Evolutionary conservation across 768 basidiomycete species (phyloP).

Genomic region (Lactifluus hygrophoroides): DNA sequence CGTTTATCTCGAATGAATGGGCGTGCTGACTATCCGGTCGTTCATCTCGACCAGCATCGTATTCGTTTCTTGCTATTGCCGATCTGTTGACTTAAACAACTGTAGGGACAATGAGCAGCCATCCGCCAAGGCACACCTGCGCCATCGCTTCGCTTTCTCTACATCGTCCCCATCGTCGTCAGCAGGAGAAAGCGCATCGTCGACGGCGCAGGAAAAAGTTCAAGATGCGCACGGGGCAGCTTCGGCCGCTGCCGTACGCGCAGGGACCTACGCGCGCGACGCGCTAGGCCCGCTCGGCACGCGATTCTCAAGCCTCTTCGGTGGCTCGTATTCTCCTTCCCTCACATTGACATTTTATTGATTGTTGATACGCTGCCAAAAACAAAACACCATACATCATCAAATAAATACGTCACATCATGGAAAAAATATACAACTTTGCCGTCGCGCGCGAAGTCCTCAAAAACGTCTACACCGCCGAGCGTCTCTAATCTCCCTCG

Average conservation of each 20-base stretch:
- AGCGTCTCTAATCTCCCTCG: slow-evolving; percentile 57
- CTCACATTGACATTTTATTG: too few species aligned
- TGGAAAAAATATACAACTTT: slow-evolving; percentile 80
- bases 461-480: slow-evolving; percentile 45
- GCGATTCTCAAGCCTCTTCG: too few species aligned
- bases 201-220: too few species aligned
- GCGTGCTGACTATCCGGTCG: slow-evolving; percentile 87
- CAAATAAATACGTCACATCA: too few species aligned
- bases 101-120: not conserved
- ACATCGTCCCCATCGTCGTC: not conserved
- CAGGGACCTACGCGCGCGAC: too few species aligned
- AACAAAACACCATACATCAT: too few species aligned
- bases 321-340: slow-evolving; percentile 31
- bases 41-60: slow-evolving; percentile 71
- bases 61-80: slow-evolving; percentile 77
- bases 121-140: too few species aligned
- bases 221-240: too few species aligned
- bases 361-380: too few species aligned
- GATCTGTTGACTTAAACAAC: slow-evolving; percentile 93
- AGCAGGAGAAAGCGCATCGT: slow-evolving; percentile 16
- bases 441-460: slow-evolving; percentile 64
- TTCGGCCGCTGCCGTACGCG: too few species aligned
- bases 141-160: slow-evolving; percentile 6
- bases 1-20: slow-evolving; percentile 67
- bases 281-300: too few species aligned